phyloP scores from a whole-genome alignment of 2,329 filamentous ascomycete genomes.

The Alternaria brassicicola region DNA sequence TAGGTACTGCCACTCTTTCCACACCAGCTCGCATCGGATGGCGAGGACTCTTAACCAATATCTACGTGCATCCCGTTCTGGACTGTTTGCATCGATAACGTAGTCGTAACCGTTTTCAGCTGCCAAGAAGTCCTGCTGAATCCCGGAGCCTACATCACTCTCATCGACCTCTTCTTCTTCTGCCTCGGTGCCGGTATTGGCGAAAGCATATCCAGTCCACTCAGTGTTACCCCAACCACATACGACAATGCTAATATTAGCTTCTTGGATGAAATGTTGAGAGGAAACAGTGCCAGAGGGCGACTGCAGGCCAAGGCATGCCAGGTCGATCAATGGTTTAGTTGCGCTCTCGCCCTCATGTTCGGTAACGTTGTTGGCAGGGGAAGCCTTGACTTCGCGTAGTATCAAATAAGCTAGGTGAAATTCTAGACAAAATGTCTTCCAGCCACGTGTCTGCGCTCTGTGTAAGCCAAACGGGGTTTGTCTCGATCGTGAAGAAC shows the following conservation, averaged over 20 bases:
- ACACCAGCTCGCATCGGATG: neutral
- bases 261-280: neutral
- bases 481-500: neutral
- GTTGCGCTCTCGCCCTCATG: neutral
- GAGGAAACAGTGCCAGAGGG: neutral
- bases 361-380: neutral
- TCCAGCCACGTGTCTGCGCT: neutral
- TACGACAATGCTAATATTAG: conserved; percentile 7
- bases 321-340: neutral
- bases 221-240: conserved; percentile 8
- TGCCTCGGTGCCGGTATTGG: neutral
- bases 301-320: neutral
- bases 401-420: neutral
- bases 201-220: conserved; percentile 11
- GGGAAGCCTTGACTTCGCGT: neutral
- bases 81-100: too few species aligned
- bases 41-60: neutral
- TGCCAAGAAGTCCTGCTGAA: neutral
- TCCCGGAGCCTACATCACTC: neutral
- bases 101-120: neutral
- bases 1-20: neutral
- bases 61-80: neutral
- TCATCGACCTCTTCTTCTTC: neutral
- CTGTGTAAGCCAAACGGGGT: neutral
- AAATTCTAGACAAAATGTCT: neutral